Evolutionary conservation across 345 rosid genomes (phyloP), one percentile per base, ranked within the genome.

Genomic region (Hirschfeldia incana): DNA sequence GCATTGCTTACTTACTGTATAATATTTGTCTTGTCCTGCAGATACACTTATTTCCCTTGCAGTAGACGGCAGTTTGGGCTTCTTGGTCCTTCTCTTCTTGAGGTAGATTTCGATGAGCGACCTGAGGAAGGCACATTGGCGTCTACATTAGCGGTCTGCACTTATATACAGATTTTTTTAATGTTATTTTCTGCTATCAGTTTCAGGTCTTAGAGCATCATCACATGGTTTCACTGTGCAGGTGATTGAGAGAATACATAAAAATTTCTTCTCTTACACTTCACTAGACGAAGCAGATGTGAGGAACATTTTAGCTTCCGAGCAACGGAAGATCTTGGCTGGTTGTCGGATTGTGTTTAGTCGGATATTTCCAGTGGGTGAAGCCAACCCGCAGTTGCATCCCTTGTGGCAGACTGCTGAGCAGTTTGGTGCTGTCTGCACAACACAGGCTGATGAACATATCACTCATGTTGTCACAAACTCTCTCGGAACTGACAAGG

Each of bases 21-120:
- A 27, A 8, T 58, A 70, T 59, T 11, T 44, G 70, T 67, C 39
- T 1, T 67, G 27, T 66, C 65, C 63, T 80, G 86, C 88, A 95
- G 99, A 86, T 95, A 95, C 78, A 94, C 89, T 6, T 95, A 93
- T 88, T 95, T 95, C 68, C 98, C 98, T 49, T 90, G 93, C 73
- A 95, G 99, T 83, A 90, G 99, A 82, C 92, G 97, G 57, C 99
- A 95, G 79, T 95, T 95, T 76, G 99, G 98, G 82, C 96, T 95
- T 80, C 85, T 74, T 28, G 99, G 99, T 76, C 97, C 97, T 81
- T 95, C 99, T 42, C 99, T 95, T 83, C 98, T 95, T 72, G 99
- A 95, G 84, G 89, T 95, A 74, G 98, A 93, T 87, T 91, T 86
- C 72, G 99, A 95, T 65, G 98, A 95, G 85, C 89, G 95, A 81